Evolutionary conservation across 306 rosid genomes (phyloP), one percentile per base, ranked within the genome.

Genomic region (Canavalia gladiata): DNA sequence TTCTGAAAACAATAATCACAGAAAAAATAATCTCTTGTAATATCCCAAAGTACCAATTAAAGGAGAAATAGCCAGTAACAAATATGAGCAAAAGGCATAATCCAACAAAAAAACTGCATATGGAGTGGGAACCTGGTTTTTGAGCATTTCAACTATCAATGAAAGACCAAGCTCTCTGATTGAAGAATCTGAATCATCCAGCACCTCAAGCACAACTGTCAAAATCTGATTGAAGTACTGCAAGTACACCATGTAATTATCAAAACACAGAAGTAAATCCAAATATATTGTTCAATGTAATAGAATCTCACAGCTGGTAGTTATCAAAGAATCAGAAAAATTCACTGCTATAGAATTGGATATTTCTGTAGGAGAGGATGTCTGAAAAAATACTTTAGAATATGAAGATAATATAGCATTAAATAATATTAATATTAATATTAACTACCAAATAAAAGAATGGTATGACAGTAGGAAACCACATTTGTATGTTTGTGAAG

Each of bases 201-300:
- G 81, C 80, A 94, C 95, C 87, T 96, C 99, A 79, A 96, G 98
- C 78, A 91, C 89, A 83, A 75, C 89, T 1, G 98, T 94, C 91
- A 96, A 83, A 78, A 96, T 96, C 87, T 96, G 99, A 90, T 96
- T 96, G 85, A 96, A 96, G 90, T 90, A 96, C 99, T 96, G 97
- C 94, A 92, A 68, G 76, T 50, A 63, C 45, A 79, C 65, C 84
- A 83, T 43, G 64, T 71, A 84, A 89, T 72, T 39, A 76, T 74
- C 62, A 77, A 77, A 74, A 81, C 56, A 68, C 41, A 41, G 75
- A 68, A 60, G 43, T 55, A 77, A 67, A 65, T 47, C 50, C 50
- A 71, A 67, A 64, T 62, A 39, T 47, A 66, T 67, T 52, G 52
- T 60, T 71, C 62, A 69, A 64, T 58, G 68, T 41, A 18, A 45